phyloP scores from a whole-genome alignment of 257 asterid genomes.

The Jaltomata sinuosa region DNA sequence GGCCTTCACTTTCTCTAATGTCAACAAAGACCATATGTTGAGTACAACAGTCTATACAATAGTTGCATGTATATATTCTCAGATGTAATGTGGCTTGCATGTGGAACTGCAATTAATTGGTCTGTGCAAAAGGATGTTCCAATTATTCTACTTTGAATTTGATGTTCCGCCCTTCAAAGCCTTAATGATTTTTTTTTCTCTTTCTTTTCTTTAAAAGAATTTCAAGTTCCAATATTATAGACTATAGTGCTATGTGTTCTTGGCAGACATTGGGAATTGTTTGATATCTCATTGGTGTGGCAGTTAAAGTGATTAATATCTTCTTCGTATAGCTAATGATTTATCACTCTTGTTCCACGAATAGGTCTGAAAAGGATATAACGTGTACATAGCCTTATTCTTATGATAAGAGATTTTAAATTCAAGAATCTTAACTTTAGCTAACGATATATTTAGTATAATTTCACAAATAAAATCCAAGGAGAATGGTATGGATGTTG shows the following conservation, averaged over 20 bases:
- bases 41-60: not conserved
- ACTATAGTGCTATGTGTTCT: constrained; percentile 9
- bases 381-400: too few relatives aligned
- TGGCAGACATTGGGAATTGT: constrained; percentile 34
- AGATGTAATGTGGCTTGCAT: not conserved
- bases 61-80: not conserved
- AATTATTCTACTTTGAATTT: not conserved
- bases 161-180: not conserved
- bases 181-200: not conserved
- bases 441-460: too few relatives aligned
- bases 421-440: too few relatives aligned
- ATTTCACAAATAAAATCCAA: too few relatives aligned
- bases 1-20: not conserved
- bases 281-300: constrained; percentile 17
- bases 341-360: not conserved
- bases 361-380: too few relatives aligned
- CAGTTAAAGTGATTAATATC: constrained; percentile 16
- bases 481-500: too few relatives aligned
- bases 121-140: not conserved
- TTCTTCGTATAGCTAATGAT: not conserved
- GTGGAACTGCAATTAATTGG: not conserved
- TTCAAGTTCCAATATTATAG: constrained; percentile 30
- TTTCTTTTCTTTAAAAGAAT: constrained; percentile 8
- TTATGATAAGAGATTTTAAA: too few relatives aligned
- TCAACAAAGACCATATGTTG: not conserved